Base-by-base conservation (phyloP, 2,329 filamentous ascomycete species). In the Fusarium sp. region DNA sequence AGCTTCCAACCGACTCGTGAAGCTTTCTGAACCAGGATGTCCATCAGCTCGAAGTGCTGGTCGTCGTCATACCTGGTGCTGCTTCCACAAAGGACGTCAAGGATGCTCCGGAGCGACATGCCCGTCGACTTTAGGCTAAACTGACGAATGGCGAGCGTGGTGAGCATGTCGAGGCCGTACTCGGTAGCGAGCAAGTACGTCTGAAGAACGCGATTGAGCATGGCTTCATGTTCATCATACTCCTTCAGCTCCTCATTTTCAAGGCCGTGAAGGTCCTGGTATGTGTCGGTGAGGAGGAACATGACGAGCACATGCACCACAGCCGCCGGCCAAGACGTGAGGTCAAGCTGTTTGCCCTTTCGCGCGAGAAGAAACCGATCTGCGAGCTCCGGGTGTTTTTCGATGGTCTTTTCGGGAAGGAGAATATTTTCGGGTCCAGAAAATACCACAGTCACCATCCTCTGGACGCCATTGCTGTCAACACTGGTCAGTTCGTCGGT, bases 381-480 rank as follows among this genome's bases (percentile, higher is more conserved):
- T 2, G 39, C 39, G 5, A 41, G 5, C 18, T 41, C 5, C 5
- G 39, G 39, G 10, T 41, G 10, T 5, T 41, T 41, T 5, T 41
- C 13, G 39, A 41, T 41, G 10, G n/a, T 11, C 10, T 20, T 41
- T 20, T 41, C n/a, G 5, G n/a, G 39, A 4, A 41, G n/a, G 9
- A 41, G 0, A 6, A 41, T 2, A 2, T 6, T 1, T 41, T 20
- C 20, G 10, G n/a, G 2, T 20, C n/a, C n/a, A n/a, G 39, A 2
- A 41, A 41, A 2, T n/a, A 20, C 2, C 18, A 41, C 1, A 4
- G 3, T 41, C 37, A 41, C 37, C 37, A 20, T 41, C 18, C n/a
- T 41, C 37, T n/a, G 37, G 3, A 41, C 37, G 11, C 18, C 4
- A 10, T 41, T 8, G 18, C 37, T 41, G 18, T 41, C 9, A 10